Percentiles rank a stretch among this genome's conserved stretches.
These are phyloP conservation scores for Pseudoneurospora amorphoporcata DNA, from an alignment of 495 filamentous ascomycete genomes.

Conservation along the genomic window DNA sequence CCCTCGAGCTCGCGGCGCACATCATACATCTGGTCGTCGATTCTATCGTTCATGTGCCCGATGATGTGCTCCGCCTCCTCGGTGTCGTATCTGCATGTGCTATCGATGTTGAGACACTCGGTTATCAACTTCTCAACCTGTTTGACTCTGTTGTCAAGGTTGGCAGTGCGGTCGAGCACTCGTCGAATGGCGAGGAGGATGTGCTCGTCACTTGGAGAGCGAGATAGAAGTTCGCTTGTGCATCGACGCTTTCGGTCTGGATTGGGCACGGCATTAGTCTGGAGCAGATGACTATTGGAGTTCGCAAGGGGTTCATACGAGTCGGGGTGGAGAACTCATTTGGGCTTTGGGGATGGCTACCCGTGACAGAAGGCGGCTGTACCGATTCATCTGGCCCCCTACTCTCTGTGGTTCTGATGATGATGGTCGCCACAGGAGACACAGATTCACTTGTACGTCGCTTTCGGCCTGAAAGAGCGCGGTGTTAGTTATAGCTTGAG, in stretches of 20 bases:
- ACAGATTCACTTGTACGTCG: not conserved
- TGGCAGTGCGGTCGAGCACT: not conserved
- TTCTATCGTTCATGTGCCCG: not conserved
- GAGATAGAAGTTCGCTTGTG: not conserved
- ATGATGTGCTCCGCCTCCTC: not conserved
- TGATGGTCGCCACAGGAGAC: not conserved
- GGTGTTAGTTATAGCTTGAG: not conserved
- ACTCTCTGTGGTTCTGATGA: too few relatives aligned
- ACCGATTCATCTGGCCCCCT: too few relatives aligned
- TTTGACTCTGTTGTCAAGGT: not conserved
- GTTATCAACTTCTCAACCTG: not conserved
- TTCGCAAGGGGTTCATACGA: not conserved
- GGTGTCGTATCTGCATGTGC: not conserved
- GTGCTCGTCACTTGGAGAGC: not conserved
- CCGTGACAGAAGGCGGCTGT: not conserved
- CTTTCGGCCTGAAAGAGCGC: not conserved
- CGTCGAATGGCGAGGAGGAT: not conserved
- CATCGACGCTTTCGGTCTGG: not conserved
- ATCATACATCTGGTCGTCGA: not conserved
- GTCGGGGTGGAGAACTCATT: not conserved
- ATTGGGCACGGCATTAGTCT: not conserved
- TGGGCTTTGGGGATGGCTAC: not conserved
- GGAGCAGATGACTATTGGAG: not conserved
- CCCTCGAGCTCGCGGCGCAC: not conserved
- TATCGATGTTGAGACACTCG: not conserved